Evolutionary conservation across 139 green algal genomes (phyloP).

Genomic region (Astrephomene gubernaculifera): DNA sequence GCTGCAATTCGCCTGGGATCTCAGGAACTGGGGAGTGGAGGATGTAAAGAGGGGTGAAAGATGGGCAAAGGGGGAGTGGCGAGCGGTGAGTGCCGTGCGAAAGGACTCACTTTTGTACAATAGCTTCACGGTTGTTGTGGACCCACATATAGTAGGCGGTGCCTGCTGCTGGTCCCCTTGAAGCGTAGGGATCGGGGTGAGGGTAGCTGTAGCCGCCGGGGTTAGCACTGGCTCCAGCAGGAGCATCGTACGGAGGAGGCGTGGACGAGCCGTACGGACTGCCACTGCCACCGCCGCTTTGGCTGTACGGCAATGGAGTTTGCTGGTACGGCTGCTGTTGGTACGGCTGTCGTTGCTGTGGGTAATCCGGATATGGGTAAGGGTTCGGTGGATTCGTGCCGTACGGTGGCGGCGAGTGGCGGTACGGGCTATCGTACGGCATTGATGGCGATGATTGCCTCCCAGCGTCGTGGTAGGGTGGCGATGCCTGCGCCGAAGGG

Average conservation of each 20-base stretch:
- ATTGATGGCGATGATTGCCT: too few species aligned
- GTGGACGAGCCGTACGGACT: background rate
- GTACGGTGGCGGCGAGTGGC: background rate
- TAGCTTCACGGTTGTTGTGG: slow-evolving; percentile 9
- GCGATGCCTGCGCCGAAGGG: too few species aligned
- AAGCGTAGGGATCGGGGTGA: background rate
- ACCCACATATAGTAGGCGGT: slow-evolving; percentile 41
- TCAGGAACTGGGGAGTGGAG: too few species aligned
- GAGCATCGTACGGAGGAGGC: too few species aligned
- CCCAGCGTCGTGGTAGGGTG: too few species aligned
- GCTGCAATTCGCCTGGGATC: background rate
- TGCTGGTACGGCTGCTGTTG: background rate
- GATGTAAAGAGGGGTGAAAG: too few species aligned
- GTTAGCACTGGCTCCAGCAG: too few species aligned
- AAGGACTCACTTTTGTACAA: slow-evolving; percentile 41
- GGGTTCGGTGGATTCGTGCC: background rate
- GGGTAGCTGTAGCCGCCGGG: background rate
- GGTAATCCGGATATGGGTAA: background rate
- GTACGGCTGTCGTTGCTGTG: background rate
- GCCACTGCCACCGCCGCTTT: too few species aligned
- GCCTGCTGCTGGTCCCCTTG: background rate
- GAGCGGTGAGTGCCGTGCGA: too few species aligned
- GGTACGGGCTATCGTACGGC: background rate
- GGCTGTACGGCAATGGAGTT: background rate
- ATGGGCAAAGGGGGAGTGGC: too few species aligned